phyloP scores from a whole-genome alignment of 73 alveolate genomes.

The Tetrahymena borealis region DNA sequence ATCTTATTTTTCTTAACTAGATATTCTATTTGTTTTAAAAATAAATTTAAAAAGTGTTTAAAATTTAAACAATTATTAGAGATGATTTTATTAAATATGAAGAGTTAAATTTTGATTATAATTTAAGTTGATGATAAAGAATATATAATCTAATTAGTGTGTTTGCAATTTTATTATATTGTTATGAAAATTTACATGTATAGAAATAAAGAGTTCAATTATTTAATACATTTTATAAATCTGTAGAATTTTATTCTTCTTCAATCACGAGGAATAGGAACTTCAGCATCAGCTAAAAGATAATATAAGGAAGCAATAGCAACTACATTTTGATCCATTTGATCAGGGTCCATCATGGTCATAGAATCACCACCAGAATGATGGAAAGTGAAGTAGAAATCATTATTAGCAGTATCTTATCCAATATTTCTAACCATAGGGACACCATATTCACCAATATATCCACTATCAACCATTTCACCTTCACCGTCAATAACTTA shows the following conservation, averaged over 20 bases:
- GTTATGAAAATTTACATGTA: too few relatives aligned
- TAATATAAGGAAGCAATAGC: constrained; percentile 12
- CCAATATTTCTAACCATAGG: constrained; percentile 37
- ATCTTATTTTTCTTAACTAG: too few relatives aligned
- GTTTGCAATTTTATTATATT: too few relatives aligned
- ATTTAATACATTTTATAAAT: too few relatives aligned
- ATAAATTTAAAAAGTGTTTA: too few relatives aligned
- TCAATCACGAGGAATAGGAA: constrained; percentile 8
- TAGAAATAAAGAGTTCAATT: neutral
- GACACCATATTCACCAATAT: constrained; percentile 30
- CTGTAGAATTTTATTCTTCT: too few relatives aligned
- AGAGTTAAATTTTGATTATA: too few relatives aligned
- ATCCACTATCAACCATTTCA: constrained; percentile 25
- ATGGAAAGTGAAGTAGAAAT: constrained; percentile 28
- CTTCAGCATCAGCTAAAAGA: constrained; percentile 26
- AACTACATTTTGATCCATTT: constrained; percentile 36
- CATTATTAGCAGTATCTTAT: constrained; percentile 19
- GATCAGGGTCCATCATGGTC: constrained; percentile 23
- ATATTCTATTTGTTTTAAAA: too few relatives aligned
- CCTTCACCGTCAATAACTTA: neutral
- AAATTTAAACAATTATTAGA: too few relatives aligned
- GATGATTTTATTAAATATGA: too few relatives aligned
- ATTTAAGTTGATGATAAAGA: too few relatives aligned
- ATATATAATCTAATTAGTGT: too few relatives aligned
- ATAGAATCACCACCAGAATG: constrained; percentile 39